Evolutionary conservation across 768 basidiomycete species (phyloP).

Genomic region (Lactarius hengduanensis): DNA sequence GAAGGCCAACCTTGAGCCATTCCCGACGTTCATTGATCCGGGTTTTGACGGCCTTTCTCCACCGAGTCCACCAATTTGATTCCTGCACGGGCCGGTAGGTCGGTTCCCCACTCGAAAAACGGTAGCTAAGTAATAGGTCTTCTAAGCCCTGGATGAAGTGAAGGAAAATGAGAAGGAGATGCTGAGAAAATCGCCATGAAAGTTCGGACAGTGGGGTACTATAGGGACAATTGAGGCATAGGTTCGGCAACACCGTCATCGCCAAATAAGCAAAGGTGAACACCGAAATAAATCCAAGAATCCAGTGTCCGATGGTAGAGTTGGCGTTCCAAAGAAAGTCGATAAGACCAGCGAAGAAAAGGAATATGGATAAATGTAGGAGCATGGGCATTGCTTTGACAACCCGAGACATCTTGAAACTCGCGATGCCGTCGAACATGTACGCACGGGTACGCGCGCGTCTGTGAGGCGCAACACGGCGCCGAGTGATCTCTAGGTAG

Average conservation of each 20-base stretch:
- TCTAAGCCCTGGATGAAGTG: not conserved
- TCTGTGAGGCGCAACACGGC: not conserved
- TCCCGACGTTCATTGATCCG: not conserved
- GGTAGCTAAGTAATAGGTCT: not conserved
- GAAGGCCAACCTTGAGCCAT: conserved; percentile 10
- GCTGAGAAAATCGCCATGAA: not conserved
- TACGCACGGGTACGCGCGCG: not conserved
- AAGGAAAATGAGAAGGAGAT: not conserved
- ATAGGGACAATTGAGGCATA: conserved; percentile 8
- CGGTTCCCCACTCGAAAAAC: not conserved
- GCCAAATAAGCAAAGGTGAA: not conserved
- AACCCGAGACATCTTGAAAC: too few relatives aligned
- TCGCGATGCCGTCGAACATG: not conserved
- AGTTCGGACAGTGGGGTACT: not conserved
- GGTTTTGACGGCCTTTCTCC: conserved; percentile 2
- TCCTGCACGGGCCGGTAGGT: not conserved
- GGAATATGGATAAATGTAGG: conserved; percentile 1
- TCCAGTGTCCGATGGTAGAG: not conserved
- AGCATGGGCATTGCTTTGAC: not conserved
- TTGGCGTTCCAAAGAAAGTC: not conserved
- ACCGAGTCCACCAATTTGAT: not conserved
- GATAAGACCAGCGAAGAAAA: not conserved
- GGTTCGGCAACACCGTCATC: conserved; percentile 5
- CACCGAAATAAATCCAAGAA: not conserved
- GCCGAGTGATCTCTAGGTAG: not conserved